Evolutionary conservation across 2,329 filamentous ascomycete species (phyloP), one percentile per base, ranked within the genome.

Genomic region (Paradendryphiella salina): DNA sequence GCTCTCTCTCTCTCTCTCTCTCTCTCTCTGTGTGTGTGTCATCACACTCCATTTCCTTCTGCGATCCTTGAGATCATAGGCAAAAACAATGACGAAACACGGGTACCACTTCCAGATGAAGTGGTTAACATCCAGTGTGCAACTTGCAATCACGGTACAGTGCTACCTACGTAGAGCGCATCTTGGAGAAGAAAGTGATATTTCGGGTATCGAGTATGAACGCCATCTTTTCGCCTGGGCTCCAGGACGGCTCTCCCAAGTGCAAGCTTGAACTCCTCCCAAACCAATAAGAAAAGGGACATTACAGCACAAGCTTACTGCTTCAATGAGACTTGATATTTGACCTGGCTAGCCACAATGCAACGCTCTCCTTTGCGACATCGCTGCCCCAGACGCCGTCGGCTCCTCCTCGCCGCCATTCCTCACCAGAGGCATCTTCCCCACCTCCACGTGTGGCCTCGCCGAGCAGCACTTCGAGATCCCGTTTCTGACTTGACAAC

Each of bases 401-500:
- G 13, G 75, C 65, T 4, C 85, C 85, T 33, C 82, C 81, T 52
- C 80, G 80, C 56, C 87, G 81, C 86, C 87, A 92, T 71, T 90
- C 88, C 59, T 75, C 88, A 77, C 79, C 81, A 34, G 77, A 77
- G 3, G 77, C 80, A 46, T 77, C 76, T 49, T 79, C 77, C 26
- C 75, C 76, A 11, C 73, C 75, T 31, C 79, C 78, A 46, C 85
- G 81, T 43, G 84, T 82, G 1, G 86, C 85, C 74, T 96, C 92
- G 50, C 91, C 93, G 56, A 94, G 81, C 39, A 96, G 87, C 5
- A 94, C 85, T 67, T 96, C 91, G 29, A 96, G 79, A 71, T 97
- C 93, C 40, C 92, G 82, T 75, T 91, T 91, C 77, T 99, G 94
- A 13, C 88, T 93, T 65, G 86, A 90, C 44, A 96, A 80, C 94